A percentile compares a stretch with the other conserved stretches of the same genome.
These are phyloP conservation scores for Backusella parvicylindrica DNA, from an alignment of 192 early-diverging fungal species.

Conservation along the genomic window DNA sequence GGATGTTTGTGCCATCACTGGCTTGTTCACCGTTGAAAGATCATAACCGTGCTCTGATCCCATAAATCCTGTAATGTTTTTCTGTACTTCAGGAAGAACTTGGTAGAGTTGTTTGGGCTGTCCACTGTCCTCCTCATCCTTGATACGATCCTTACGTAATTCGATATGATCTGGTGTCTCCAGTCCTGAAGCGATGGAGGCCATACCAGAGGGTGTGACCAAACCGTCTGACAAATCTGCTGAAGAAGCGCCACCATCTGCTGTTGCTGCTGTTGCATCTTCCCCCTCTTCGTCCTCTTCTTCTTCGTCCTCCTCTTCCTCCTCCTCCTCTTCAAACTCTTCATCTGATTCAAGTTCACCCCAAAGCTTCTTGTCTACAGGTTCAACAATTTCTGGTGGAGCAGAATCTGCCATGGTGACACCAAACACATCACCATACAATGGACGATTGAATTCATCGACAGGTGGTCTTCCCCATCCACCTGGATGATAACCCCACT, in stretches of 20 bases:
- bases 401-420: slow-evolving; percentile 46
- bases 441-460: slow-evolving; percentile 81
- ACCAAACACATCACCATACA: slow-evolving; percentile 97
- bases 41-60: slow-evolving; percentile 92
- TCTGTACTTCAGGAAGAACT: slow-evolving; percentile 78
- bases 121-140: slow-evolving; percentile 35
- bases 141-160: slow-evolving; percentile 72
- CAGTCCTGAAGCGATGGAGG: slow-evolving; percentile 69
- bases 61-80: slow-evolving; percentile 82
- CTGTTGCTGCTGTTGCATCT: slow-evolving; percentile 60
- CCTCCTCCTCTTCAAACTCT: slow-evolving; percentile 34
- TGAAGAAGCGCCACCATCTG: slow-evolving; percentile 46
- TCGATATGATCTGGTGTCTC: slow-evolving; percentile 87
- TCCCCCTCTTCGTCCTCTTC: slow-evolving; percentile 75
- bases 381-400: slow-evolving; percentile 58
- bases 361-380: slow-evolving; percentile 77
- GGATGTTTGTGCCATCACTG: slow-evolving; percentile 44
- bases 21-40: slow-evolving; percentile 48
- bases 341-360: slow-evolving; percentile 84
- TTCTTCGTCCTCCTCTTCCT: slow-evolving; percentile 44
- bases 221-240: slow-evolving; percentile 60
- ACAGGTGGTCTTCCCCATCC: slow-evolving; percentile 89
- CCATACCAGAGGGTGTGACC: slow-evolving; percentile 81
- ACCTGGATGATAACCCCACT: slow-evolving; percentile 98
- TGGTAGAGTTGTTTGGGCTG: slow-evolving; percentile 69